These are phyloP conservation scores for Davidsoniella eucalypti DNA, from an alignment of 2,329 filamentous ascomycete species.

Conservation along the genomic window DNA sequence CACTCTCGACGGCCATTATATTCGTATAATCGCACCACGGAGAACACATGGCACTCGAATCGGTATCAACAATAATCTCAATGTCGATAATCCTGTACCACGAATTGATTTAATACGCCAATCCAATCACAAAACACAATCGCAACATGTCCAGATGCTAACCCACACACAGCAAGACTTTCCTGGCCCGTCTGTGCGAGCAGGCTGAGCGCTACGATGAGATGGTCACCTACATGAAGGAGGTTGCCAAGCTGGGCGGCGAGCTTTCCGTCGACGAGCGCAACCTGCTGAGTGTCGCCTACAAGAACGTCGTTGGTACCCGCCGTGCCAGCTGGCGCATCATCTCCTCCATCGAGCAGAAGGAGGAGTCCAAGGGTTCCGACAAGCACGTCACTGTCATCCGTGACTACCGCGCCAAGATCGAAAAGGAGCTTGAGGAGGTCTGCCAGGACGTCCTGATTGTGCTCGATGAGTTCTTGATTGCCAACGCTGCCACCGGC, in stretches of 20 bases:
- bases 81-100: neutral
- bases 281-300: constrained; percentile 95
- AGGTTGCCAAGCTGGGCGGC: constrained; percentile 77
- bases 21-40: no score
- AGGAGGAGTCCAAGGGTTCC: constrained; percentile 97
- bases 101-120: no score
- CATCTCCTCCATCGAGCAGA: constrained; percentile 99
- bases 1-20: neutral
- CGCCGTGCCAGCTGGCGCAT: constrained; percentile 98
- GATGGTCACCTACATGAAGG: constrained; percentile 99
- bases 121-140: no score
- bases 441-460: constrained; percentile 97
- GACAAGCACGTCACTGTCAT: constrained; percentile 90
- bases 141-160: constrained; percentile 4
- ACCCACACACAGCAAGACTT: constrained; percentile 69
- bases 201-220: constrained; percentile 99
- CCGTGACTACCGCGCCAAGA: constrained; percentile 96
- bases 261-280: constrained; percentile 92
- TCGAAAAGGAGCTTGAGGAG: constrained; percentile 91
- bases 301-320: constrained; percentile 99
- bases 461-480: constrained; percentile 81
- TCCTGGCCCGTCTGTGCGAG: constrained; percentile 98
- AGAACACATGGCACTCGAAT: neutral
- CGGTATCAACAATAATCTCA: neutral
- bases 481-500: constrained; percentile 88